These are phyloP conservation scores for Laguncularia racemosa DNA, from an alignment of 345 rosid species.

Conservation along the genomic window DNA sequence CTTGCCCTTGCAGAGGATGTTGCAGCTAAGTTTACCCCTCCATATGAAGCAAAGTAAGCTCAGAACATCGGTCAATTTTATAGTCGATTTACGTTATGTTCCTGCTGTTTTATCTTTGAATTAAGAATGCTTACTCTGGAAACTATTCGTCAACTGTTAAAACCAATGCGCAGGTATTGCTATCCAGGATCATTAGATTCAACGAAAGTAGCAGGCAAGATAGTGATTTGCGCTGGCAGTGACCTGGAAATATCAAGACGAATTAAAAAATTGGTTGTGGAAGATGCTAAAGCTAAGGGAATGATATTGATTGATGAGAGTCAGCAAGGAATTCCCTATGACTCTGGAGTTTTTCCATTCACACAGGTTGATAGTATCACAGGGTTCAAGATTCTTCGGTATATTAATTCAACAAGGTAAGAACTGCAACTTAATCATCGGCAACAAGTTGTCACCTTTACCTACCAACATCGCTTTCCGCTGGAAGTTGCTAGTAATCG, in stretches of 20 bases:
- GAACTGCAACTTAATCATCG: not conserved
- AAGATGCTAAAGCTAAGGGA: slow-evolving; percentile 61
- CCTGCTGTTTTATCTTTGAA: no score
- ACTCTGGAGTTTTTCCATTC: slow-evolving; percentile 56
- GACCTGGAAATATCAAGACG: slow-evolving; percentile 21
- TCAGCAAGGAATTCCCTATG: slow-evolving; percentile 36
- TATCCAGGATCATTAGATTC: slow-evolving; percentile 60
- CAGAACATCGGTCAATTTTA: not conserved
- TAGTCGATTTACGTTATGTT: no score
- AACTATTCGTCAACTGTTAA: no score
- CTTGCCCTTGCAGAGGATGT: slow-evolving; percentile 46
- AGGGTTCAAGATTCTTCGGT: slow-evolving; percentile 43
- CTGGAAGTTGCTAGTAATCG: no score
- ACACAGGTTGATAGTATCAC: slow-evolving; percentile 35
- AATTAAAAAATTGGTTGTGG: slow-evolving; percentile 45
- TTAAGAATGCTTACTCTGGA: no score
- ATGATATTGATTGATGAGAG: slow-evolving; percentile 42
- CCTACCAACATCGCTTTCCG: no score
- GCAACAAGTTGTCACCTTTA: no score
- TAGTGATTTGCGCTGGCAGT: slow-evolving; percentile 45
- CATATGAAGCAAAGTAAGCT: slow-evolving; percentile 51
- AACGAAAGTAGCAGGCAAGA: slow-evolving; percentile 48
- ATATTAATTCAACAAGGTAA: slow-evolving; percentile 56
- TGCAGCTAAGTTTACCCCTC: slow-evolving; percentile 43
- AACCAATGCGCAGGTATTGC: slow-evolving; percentile 39